Base-by-base conservation (phyloP, 2,329 filamentous ascomycete species). In the Berkeleyomyces rouxiae region DNA sequence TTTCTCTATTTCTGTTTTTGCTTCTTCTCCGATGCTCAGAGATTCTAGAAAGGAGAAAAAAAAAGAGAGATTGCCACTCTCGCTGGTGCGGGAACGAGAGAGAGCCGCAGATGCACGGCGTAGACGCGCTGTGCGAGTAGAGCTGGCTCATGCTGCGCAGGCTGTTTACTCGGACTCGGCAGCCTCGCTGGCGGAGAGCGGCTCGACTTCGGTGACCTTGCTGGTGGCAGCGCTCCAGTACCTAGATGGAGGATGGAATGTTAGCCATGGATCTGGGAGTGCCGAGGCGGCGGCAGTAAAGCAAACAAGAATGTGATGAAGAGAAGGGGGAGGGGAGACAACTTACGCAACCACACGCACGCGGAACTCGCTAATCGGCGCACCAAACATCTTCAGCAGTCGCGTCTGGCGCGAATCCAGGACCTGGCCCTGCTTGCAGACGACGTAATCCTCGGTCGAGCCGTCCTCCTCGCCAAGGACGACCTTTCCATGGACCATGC, bases 391-490 rank as follows among this genome's bases (percentile, higher is more conserved):
- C 82, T 97, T 97, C 74, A 99, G 74, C 71, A 99, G 76, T 67
- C 90, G 86, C 63, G 93, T 96, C 80, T 99, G 93, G 69, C 92
- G 82, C 68, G 88, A 91, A 74, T 96, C 91, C 68, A 99, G 76
- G 53, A 84, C 80, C 71, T 96, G 83, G 9, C 92, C 93, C 73
- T 90, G 85, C 70, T 84, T 84, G 76, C 92, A 97, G 59, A 99
- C 84, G 7, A 80, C 80, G 72, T 91, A 95, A n/a, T 76, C 77
- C 62, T 77, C 75, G 53, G 72, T 76, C 63, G 74, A 71, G 68
- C 87, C 85, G 61, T 71, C 73, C 66, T 76, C 80, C 67, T 75
- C 76, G 64, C 79, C 80, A 59, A 97, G 78, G 67, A 88, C 83
- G 55, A 99, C 87, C 75, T 87, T 90, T 64, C 93, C 93, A 78